These are phyloP conservation scores for Eucalyptus rudis DNA, from an alignment of 345 rosid genomes.

Conservation along the genomic window DNA sequence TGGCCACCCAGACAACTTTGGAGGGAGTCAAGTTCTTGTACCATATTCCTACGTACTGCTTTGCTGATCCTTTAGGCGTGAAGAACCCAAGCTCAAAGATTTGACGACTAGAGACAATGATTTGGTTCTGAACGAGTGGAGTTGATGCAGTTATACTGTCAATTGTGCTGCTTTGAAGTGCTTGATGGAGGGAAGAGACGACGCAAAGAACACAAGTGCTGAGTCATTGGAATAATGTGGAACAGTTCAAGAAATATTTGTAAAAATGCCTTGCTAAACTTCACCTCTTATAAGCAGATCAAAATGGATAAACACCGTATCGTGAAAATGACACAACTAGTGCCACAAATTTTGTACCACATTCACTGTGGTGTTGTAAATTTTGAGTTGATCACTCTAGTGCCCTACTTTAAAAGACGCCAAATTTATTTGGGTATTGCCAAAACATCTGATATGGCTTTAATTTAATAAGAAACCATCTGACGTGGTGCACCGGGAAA, in stretches of 20 bases:
- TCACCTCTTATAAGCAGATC: not conserved
- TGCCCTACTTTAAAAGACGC: no score
- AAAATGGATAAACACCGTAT: no score
- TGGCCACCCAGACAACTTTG: constrained; percentile 24
- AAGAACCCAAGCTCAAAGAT: not conserved
- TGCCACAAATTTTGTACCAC: not conserved
- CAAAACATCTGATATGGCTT: not conserved
- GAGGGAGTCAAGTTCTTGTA: not conserved
- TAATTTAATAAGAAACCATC: not conserved
- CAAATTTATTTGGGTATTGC: not conserved
- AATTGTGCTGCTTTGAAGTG: not conserved
- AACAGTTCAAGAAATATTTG: not conserved
- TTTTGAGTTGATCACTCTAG: not conserved
- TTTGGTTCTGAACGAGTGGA: not conserved
- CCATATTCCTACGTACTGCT: not conserved
- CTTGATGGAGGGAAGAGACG: not conserved
- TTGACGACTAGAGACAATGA: not conserved
- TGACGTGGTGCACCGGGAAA: not conserved
- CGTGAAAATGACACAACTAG: not conserved
- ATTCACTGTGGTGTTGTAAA: no score
- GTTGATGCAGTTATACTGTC: not conserved
- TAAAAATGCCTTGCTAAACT: not conserved
- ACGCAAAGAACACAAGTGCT: not conserved
- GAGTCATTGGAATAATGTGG: not conserved
- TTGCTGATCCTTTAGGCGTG: not conserved